These are phyloP conservation scores for Discostella pseudostelligera DNA, from an alignment of 108 stramenopile genomes.

Conservation along the genomic window DNA sequence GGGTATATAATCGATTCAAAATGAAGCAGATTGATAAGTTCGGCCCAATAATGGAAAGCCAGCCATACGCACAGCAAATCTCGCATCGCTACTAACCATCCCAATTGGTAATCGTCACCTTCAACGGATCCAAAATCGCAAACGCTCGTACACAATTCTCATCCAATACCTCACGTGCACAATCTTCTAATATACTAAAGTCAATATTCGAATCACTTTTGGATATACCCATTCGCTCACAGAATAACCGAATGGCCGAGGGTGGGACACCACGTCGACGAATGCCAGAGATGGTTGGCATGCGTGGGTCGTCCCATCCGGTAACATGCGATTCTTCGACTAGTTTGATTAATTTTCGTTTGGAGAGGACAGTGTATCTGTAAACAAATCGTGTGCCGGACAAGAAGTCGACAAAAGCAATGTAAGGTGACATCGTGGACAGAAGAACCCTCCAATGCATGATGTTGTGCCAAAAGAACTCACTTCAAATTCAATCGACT, in stretches of 20 bases:
- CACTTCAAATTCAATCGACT: constrained; percentile 87
- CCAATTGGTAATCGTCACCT: constrained; percentile 88
- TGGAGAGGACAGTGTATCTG: constrained; percentile 82
- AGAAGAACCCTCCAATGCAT: neutral
- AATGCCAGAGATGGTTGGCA: constrained; percentile 85
- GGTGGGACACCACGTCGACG: constrained; percentile 88
- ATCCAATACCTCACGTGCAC: constrained; percentile 82
- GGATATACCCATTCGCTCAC: constrained; percentile 88
- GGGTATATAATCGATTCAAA: neutral
- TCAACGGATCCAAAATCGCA: constrained; percentile 79
- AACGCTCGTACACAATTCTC: constrained; percentile 74
- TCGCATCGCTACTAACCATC: constrained; percentile 16
- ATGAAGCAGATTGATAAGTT: neutral
- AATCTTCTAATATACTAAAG: constrained; percentile 80
- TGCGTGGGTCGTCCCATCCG: constrained; percentile 89
- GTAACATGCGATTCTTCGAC: constrained; percentile 77
- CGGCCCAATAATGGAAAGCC: no score
- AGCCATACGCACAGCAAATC: constrained; percentile 3
- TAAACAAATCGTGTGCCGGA: neutral
- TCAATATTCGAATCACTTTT: constrained; percentile 91
- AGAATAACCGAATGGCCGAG: constrained; percentile 78
- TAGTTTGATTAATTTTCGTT: constrained; percentile 83
- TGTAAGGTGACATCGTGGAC: neutral
- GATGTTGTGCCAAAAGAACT: constrained; percentile 10
- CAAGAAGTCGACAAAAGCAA: no score